phyloP scores from a whole-genome alignment of 2,329 filamentous ascomycete genomes.

The Chrysoporthe cubensis region DNA sequence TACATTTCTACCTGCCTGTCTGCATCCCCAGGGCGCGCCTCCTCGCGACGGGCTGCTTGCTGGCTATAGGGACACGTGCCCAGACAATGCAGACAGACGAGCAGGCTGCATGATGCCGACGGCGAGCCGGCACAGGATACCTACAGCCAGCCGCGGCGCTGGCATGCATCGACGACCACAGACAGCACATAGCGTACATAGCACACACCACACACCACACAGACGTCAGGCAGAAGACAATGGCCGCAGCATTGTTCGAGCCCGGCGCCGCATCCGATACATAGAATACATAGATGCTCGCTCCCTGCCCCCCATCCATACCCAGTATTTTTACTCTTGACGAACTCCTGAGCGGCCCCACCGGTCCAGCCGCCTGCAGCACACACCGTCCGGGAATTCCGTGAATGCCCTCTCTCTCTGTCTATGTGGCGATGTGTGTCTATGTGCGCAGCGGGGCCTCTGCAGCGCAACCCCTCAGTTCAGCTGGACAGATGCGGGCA shows the following conservation, averaged over 20 bases:
- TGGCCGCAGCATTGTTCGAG: neutral
- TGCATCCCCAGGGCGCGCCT: too few relatives aligned
- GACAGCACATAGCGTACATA: neutral
- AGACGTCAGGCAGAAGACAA: neutral
- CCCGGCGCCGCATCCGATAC: neutral
- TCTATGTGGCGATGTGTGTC: too few relatives aligned
- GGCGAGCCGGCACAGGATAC: too few relatives aligned
- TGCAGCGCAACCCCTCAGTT: neutral
- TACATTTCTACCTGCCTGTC: too few relatives aligned
- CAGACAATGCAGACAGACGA: too few relatives aligned
- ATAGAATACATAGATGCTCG: neutral
- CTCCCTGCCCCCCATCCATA: neutral
- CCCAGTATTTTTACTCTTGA: neutral
- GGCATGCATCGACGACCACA: too few relatives aligned
- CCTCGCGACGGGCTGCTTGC: too few relatives aligned
- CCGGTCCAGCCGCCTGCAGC: neutral
- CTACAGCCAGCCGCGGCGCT: too few relatives aligned
- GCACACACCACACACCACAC: neutral
- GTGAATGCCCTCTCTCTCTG: neutral
- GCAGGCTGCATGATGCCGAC: too few relatives aligned
- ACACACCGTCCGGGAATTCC: neutral
- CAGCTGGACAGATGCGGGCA: too few relatives aligned
- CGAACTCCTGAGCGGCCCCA: conserved; percentile 6
- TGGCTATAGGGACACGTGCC: too few relatives aligned
- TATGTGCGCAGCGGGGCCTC: too few relatives aligned